A percentile compares a stretch with the other conserved stretches of the same genome.
Evolutionary conservation across 2,329 filamentous ascomycete species (phyloP).

Genomic region (Lachnellula occidentalis): DNA sequence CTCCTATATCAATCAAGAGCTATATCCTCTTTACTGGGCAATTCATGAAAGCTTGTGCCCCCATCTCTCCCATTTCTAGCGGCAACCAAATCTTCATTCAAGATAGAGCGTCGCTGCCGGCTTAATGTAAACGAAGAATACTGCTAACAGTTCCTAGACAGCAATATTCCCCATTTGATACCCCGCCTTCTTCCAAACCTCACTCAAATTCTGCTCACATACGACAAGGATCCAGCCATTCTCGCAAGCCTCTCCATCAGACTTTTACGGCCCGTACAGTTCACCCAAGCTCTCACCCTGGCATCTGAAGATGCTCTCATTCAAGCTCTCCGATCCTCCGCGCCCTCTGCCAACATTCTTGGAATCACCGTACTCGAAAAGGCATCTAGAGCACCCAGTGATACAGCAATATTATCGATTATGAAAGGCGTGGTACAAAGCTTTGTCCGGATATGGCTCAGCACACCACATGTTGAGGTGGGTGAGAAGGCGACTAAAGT

Average conservation of each 20-base stretch:
- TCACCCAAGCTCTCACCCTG: slow-evolving; percentile 46
- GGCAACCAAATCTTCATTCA: neutral
- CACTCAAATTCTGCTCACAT: slow-evolving; percentile 46
- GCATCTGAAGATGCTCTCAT: slow-evolving; percentile 47
- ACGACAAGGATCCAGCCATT: slow-evolving; percentile 44
- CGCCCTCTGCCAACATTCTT: slow-evolving; percentile 52
- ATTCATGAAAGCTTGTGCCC: neutral
- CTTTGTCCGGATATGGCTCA: slow-evolving; percentile 49
- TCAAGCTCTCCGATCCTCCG: slow-evolving; percentile 47
- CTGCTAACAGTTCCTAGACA: slow-evolving; percentile 34
- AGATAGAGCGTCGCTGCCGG: neutral
- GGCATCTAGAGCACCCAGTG: slow-evolving; percentile 42
- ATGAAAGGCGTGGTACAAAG: slow-evolving; percentile 44
- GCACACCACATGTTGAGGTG: slow-evolving; percentile 47
- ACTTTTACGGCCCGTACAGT: slow-evolving; percentile 48
- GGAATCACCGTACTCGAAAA: slow-evolving; percentile 53
- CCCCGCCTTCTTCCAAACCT: slow-evolving; percentile 49
- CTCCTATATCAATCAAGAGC: neutral
- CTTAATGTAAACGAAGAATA: neutral
- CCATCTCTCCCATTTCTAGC: neutral
- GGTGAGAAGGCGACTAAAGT: slow-evolving; percentile 47
- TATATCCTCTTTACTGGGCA: neutral
- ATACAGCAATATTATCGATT: slow-evolving; percentile 45
- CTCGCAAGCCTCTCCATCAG: slow-evolving; percentile 50
- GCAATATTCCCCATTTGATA: slow-evolving; percentile 47